phyloP scores from a whole-genome alignment of 306 rosid species.

The Cicer pinnatifidum region DNA sequence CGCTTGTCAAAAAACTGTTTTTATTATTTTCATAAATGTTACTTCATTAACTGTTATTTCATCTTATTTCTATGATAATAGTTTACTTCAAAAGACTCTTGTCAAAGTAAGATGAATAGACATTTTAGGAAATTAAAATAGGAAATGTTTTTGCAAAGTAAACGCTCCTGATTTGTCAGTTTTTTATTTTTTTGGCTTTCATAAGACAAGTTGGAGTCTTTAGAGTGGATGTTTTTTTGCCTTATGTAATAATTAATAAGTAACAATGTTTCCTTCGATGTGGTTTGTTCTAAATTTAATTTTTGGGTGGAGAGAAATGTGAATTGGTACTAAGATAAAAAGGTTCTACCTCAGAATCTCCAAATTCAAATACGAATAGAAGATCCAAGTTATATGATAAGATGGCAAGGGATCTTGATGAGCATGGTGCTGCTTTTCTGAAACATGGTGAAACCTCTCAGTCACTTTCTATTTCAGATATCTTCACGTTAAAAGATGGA shows the following conservation, averaged over 20 bases:
- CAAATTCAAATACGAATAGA: constrained; percentile 48
- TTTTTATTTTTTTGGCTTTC: constrained; percentile 25
- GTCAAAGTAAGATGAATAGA: too few species aligned
- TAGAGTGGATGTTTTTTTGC: background rate
- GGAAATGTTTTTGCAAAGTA: too few species aligned
- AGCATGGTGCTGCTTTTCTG: constrained; percentile 80
- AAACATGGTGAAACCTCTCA: constrained; percentile 87
- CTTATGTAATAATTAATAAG: background rate
- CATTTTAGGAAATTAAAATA: too few species aligned
- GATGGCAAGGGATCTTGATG: constrained; percentile 81
- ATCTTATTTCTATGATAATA: too few species aligned
- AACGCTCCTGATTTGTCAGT: background rate
- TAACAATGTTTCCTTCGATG: constrained; percentile 3
- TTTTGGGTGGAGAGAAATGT: constrained; percentile 27
- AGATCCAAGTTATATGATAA: constrained; percentile 75
- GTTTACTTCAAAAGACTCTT: too few species aligned
- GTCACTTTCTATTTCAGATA: constrained; percentile 85
- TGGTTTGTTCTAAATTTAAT: constrained; percentile 38
- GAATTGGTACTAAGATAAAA: constrained; percentile 10
- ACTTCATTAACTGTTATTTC: too few species aligned
- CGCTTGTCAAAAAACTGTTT: too few species aligned
- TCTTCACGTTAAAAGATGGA: constrained; percentile 78
- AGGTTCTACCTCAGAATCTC: constrained; percentile 53
- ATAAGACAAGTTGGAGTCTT: background rate
- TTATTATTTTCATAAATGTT: too few species aligned